Conservation (phyloP, 2,329 filamentous ascomycete species). For the Aspergillus oerlinghausenensis region DNA sequence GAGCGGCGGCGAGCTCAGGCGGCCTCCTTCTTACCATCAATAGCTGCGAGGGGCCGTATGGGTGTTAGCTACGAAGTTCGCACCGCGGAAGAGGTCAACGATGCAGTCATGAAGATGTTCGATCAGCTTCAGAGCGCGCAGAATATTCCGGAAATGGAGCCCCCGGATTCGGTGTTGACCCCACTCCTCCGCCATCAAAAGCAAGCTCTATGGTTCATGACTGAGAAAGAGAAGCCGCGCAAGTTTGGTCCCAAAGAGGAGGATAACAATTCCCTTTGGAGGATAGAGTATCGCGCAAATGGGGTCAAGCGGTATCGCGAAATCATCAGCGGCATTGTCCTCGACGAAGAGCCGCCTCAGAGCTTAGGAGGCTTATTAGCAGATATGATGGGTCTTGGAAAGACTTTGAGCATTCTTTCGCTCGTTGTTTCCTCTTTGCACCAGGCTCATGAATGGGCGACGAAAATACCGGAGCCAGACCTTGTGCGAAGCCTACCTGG, state of each 20-base stretch:
- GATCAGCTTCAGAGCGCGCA: conserved; percentile 74
- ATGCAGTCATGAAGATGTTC: conserved; percentile 81
- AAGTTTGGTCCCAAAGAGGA: conserved; percentile 56
- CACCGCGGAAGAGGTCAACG: conserved; percentile 79
- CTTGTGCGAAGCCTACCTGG: conserved; percentile 28
- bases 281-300: conserved; percentile 52
- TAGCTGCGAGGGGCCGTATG: conserved; percentile 20
- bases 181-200: conserved; percentile 79
- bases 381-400: conserved; percentile 87
- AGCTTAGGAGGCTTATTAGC: conserved; percentile 70
- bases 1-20: conserved; percentile 44
- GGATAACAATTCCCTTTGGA: conserved; percentile 72
- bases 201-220: conserved; percentile 85
- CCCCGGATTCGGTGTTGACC: conserved; percentile 58
- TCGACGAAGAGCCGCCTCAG: conserved; percentile 58
- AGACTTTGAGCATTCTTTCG: conserved; percentile 79
- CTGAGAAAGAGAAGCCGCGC: conserved; percentile 65
- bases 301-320: conserved; percentile 68
- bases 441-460: conserved; percentile 60
- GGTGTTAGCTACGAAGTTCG: conserved; percentile 45
- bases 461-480: conserved; percentile 44
- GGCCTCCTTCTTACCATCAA: conserved; percentile 14
- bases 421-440: conserved; percentile 64
- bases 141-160: conserved; percentile 68
- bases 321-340: conserved; percentile 72